These are phyloP conservation scores for Zostera marina DNA, from an alignment of 116 monocot genomes.

Conservation along the genomic window DNA sequence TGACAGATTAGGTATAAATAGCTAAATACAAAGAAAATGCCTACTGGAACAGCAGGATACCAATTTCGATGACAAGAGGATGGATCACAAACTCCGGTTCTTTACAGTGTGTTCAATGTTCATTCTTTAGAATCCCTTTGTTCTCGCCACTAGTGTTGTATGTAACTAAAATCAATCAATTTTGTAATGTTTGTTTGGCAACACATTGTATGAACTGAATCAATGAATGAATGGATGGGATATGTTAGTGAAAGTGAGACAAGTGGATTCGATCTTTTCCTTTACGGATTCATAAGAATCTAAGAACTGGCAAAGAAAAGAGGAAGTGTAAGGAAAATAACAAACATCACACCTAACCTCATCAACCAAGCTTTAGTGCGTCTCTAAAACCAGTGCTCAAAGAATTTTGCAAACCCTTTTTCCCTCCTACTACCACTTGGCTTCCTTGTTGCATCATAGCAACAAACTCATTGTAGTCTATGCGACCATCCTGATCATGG, in stretches of 20 bases:
- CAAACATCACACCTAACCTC: slow-evolving; percentile 2
- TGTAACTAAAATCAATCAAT: background rate
- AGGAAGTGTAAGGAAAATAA: background rate
- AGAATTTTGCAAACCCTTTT: slow-evolving; percentile 30
- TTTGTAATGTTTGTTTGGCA: background rate
- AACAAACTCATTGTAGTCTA: slow-evolving; percentile 68
- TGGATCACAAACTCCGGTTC: too few species aligned
- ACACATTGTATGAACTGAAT: background rate
- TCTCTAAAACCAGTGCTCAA: slow-evolving; percentile 38
- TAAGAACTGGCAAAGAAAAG: background rate
- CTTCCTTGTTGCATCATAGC: slow-evolving; percentile 64
- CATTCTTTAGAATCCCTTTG: too few species aligned
- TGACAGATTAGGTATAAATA: too few species aligned
- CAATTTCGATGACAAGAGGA: too few species aligned
- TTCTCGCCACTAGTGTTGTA: background rate
- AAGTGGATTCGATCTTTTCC: background rate
- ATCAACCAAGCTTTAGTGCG: slow-evolving; percentile 29
- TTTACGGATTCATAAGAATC: background rate
- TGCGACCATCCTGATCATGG: slow-evolving; percentile 44
- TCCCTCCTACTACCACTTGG: slow-evolving; percentile 25
- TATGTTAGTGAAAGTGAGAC: background rate
- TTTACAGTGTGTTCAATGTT: too few species aligned
- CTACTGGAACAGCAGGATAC: too few species aligned
- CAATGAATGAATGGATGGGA: background rate
- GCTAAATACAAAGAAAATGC: too few species aligned